A percentile compares a stretch with the other conserved stretches of the same genome.
Conservation (phyloP, 192 early-diverging fungal species). For the Coemansia sp. region DNA sequence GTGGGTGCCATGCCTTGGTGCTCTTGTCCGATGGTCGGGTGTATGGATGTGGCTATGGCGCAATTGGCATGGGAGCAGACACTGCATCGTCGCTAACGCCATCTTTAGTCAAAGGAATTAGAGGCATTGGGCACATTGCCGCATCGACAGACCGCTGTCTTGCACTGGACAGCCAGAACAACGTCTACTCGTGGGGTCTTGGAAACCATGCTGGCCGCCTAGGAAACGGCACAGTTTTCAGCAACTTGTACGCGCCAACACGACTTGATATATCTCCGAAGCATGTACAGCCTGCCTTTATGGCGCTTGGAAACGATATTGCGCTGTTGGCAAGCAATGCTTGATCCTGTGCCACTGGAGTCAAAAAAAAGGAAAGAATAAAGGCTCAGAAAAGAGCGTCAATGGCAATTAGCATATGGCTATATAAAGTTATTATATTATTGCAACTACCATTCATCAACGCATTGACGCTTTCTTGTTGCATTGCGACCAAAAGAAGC, state of each 20-base stretch:
- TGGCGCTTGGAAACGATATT: slow-evolving; percentile 51
- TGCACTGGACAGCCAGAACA: slow-evolving; percentile 17
- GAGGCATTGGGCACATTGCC: slow-evolving; percentile 47
- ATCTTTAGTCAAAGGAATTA: slow-evolving; percentile 35
- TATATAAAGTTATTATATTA: background rate
- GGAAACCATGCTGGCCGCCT: slow-evolving; percentile 40
- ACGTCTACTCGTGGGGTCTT: slow-evolving; percentile 47
- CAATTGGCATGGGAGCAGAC: slow-evolving; percentile 58
- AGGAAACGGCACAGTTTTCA: slow-evolving; percentile 13
- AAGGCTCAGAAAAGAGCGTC: background rate
- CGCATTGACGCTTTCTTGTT: too few relatives aligned
- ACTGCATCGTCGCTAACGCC: slow-evolving; percentile 55
- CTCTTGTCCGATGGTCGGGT: slow-evolving; percentile 60
- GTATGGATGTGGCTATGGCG: slow-evolving; percentile 67
- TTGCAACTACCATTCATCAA: too few relatives aligned
- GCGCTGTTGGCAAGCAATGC: slow-evolving; percentile 17
- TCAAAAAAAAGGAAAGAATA: background rate
- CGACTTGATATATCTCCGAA: slow-evolving; percentile 10
- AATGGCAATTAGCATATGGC: background rate
- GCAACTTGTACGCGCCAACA: slow-evolving; percentile 22
- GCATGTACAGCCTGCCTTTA: slow-evolving; percentile 13
- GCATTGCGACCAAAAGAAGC: background rate
- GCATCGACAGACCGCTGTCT: slow-evolving; percentile 61
- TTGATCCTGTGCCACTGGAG: background rate
- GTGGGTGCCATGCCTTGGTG: slow-evolving; percentile 64